Base-by-base conservation (phyloP, 441 rosid species). In the Adansonia gregorii region DNA sequence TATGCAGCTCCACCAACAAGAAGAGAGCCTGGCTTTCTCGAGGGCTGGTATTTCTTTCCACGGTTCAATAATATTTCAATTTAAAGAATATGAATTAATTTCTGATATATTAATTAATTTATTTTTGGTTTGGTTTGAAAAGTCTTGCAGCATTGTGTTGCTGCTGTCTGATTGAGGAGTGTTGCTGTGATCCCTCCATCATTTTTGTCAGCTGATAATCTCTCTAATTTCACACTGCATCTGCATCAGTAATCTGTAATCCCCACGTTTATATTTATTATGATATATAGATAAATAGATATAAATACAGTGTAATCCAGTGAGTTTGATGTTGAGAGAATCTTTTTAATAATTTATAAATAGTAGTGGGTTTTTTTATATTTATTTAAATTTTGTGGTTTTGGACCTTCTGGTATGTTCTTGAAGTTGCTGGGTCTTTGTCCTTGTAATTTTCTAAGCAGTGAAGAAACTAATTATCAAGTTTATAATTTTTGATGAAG, bases 121-220 rank as follows among this genome's bases (percentile, higher is more conserved):
- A 31, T 35, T 19, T 63, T 35, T 0, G 6, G 45, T 7, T 74
- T 7, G 31, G 8, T 24, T 39, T 60, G 76, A 64, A 68, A 88
- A 92, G 97, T 84, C 88, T 89, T 59, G 90, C 88, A 9, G 91
- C 88, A 19, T 73, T 88, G 46, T 88, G 89, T 75, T 88, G 91
- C 82, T 88, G 91, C 79, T 88, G 83, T 84, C 84, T 88, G 17
- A 48, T 86, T 56, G 91, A 88, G 14, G 89, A 86, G 76, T 88
- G 90, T 20, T 88, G 91, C 88, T 86, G 87, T 39, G 97, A 92
- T 67, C 96, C 94, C 3, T 86, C 94, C 78, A 76, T 88, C 81
- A 22, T 90, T 73, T 80, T 87, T 65, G 3, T 85, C 14, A 3
- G 78, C 82, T 88, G 73, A 79, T 49, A 54, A 15, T 31, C 19